Evolutionary conservation across 371 early-diverging fungal species (phyloP), one percentile per base, ranked within the genome.

Genomic region (Actinomucor elegans): DNA sequence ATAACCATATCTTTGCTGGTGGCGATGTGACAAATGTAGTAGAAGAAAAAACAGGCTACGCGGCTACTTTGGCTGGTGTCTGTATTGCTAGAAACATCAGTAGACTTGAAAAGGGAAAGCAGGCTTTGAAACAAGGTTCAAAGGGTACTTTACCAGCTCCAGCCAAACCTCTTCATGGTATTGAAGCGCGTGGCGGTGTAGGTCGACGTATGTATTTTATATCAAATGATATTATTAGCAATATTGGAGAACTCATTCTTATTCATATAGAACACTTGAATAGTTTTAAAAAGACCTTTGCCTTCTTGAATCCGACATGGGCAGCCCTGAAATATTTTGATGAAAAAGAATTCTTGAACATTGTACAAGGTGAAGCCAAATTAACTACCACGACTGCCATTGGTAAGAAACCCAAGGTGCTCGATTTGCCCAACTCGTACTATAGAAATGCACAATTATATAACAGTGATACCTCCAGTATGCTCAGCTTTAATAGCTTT

Each of bases 21-120:
- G 88, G 88, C 3, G 88, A 87, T 50, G 82, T 84, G 40, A 70
- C 77, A 28, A 75, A 85, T 12, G 64, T 76, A 0, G 56, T 64
- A 27, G 83, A 82, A 51, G 81, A 82, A 60, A 79, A 81, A n/a
- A 77, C 81, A 2, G 83, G 76, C n/a, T 75, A 76, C 23, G 66
- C 83, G 10, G 83, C 79, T 29, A 77, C 78, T 26, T 56, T 77
- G 26, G 78, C 69, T 32, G 73, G 69, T 28, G 68, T 69, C 14
- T 64, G 59, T 26, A 72, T 75, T 28, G 64, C 73, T 12, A 50
- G 73, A 26, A 75, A 75, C 41, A 71, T 75, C 15, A 66, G 69
- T 29, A 55, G 75, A 36, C n/a, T 72, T 5, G 72, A 71, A 50
- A 75, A 71, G 21, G 66, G 67, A 3, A 75, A 75, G 34, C 23